Percentiles rank a stretch among this genome's conserved stretches.
phyloP scores from a whole-genome alignment of 345 rosid species.

The Hibiscus mutabilis region DNA sequence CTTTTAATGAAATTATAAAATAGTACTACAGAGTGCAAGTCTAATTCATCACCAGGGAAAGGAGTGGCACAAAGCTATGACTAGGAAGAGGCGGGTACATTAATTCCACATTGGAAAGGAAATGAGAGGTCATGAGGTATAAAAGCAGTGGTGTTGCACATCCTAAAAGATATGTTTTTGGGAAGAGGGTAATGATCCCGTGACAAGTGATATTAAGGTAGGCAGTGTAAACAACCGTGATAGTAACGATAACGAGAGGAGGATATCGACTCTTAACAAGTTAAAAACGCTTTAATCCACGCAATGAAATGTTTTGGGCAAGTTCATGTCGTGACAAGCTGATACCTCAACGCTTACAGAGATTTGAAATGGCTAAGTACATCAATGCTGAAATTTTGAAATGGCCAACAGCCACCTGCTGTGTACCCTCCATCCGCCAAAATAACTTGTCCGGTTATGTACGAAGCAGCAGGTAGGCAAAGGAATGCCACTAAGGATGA shows the following conservation, averaged over 20 bases:
- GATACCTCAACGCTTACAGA: background rate
- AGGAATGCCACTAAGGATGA: constrained; percentile 42
- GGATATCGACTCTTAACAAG: background rate
- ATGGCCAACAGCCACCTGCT: constrained; percentile 28
- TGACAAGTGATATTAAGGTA: too few relatives aligned
- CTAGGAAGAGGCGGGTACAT: too few relatives aligned
- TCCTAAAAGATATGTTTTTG: too few relatives aligned
- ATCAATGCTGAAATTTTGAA: background rate
- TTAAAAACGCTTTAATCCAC: background rate
- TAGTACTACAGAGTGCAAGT: too few relatives aligned
- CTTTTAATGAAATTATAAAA: background rate
- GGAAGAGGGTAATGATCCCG: too few relatives aligned
- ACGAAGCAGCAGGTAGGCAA: constrained; percentile 47
- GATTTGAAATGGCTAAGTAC: background rate
- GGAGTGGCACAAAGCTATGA: too few relatives aligned
- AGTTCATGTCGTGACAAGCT: background rate
- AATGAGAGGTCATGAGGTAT: too few relatives aligned
- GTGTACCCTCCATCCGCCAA: constrained; percentile 43
- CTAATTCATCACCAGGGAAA: too few relatives aligned
- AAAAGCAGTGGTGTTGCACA: too few relatives aligned
- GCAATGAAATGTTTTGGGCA: background rate
- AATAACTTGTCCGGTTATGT: constrained; percentile 38
- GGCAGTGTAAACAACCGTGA: too few relatives aligned
- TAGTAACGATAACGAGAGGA: background rate
- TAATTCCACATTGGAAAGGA: too few relatives aligned